A percentile compares a stretch with the other conserved stretches of the same genome.
phyloP scores from a whole-genome alignment of 78 protist genomes.

The Dictyostelium purpureum region DNA sequence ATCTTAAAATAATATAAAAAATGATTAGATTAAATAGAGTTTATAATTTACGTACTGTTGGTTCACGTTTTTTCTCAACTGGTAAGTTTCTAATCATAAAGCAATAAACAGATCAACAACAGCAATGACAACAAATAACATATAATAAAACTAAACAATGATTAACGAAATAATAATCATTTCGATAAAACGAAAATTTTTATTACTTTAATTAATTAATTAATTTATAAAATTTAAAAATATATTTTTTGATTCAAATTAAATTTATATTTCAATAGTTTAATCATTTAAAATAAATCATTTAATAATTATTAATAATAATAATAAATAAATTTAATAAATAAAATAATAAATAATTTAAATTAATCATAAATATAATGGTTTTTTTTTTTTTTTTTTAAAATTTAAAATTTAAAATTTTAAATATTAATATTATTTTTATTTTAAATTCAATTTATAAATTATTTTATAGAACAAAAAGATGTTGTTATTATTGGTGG shows the following conservation, averaged over 20 bases:
- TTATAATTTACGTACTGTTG: neutral
- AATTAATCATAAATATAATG: no score
- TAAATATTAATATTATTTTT: no score
- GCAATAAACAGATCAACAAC: neutral
- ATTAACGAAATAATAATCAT: no score
- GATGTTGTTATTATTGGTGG: slow-evolving; percentile 99
- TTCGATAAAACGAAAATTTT: no score
- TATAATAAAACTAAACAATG: neutral
- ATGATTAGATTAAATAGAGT: neutral
- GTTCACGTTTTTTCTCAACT: slow-evolving; percentile 2
- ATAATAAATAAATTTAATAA: neutral
- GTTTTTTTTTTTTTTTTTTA: no score
- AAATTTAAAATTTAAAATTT: no score
- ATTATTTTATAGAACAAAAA: slow-evolving; percentile 51
- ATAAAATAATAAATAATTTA: no score
- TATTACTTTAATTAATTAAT: no score
- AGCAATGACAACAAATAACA: neutral
- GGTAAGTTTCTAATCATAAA: neutral
- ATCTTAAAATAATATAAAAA: neutral
- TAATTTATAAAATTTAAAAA: no score
- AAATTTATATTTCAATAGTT: neutral
- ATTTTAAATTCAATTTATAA: no score
- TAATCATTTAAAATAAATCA: no score
- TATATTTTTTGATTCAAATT: no score
- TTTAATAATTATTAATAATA: neutral